Percentiles rank a stretch among this genome's conserved stretches.
These are phyloP conservation scores for Claviceps spartinae DNA, from an alignment of 2,329 filamentous ascomycete species.

Conservation along the genomic window DNA sequence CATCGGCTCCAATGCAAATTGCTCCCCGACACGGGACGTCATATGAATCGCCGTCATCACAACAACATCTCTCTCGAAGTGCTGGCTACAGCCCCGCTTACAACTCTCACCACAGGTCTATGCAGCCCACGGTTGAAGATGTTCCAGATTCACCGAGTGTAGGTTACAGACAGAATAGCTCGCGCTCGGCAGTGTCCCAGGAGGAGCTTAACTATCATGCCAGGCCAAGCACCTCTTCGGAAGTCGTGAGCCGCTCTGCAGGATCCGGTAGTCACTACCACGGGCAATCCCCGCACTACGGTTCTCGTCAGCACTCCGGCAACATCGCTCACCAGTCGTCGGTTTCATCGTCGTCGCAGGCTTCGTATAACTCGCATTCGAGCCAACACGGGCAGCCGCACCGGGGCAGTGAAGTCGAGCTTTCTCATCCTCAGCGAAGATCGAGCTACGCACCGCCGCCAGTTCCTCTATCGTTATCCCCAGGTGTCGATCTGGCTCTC, in stretches of 20 bases:
- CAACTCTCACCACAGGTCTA: conserved; percentile 33
- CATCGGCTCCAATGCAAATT: conserved; percentile 19
- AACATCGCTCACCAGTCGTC: conserved; percentile 8
- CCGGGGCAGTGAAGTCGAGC: conserved; percentile 24
- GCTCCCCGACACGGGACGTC: conserved; percentile 15
- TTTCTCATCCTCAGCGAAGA: conserved; percentile 17
- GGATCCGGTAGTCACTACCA: conserved; percentile 16
- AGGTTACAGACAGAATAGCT: conserved; percentile 12
- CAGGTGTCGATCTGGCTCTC: conserved; percentile 44
- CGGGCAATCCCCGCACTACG: conserved; percentile 11
- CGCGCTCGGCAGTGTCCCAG: conserved; percentile 11
- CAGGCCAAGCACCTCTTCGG: conserved; percentile 28
- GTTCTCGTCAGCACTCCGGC: conserved; percentile 13
- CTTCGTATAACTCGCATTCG: conserved; percentile 15
- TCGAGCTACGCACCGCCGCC: conserved; percentile 29
- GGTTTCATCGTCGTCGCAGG: conserved; percentile 17
- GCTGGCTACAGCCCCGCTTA: conserved; percentile 29
- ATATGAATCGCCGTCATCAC: conserved; percentile 25
- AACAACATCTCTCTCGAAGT: conserved; percentile 40
- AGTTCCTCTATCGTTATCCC: conserved; percentile 44
- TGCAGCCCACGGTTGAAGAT: conserved; percentile 53
- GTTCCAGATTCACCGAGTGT: conserved; percentile 39
- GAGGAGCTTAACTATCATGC: conserved; percentile 28
- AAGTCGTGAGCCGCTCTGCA: conserved; percentile 26
- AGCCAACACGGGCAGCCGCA: conserved; percentile 19